Evolutionary conservation across 371 early-diverging fungal genomes (phyloP), one percentile per base, ranked within the genome.

Genomic region (Mortierella sp.): DNA sequence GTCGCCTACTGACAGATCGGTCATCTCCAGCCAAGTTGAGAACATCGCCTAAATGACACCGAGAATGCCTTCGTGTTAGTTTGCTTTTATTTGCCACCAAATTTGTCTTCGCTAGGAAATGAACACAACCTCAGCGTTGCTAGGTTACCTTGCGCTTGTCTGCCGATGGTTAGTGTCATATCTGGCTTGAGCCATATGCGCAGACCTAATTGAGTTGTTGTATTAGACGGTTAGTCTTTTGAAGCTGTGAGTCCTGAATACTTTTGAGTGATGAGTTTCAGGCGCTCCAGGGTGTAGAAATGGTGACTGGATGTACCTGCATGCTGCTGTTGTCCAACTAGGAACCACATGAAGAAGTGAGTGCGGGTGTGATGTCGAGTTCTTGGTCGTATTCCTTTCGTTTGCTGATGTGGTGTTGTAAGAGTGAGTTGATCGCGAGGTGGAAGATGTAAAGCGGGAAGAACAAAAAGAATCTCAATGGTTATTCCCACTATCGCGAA

Each of bases 141-240:
- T 1, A 11, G 40, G 7, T 9, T 37, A 37, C 77, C 65, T 55
- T 64, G 47, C 43, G 53, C 29, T 50, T 70, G 69, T 37, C 77
- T 73, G 55, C 82, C 82, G 7, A 81, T 58, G 0, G 82, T 81
- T 24, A 81, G 22, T 10, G 82, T 74, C 58, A 43, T 55, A 26
- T 74, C 82, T 41, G 82, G 82, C 53, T 74, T 81, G 50, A 81
- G 77, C 82, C 82, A 81, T 5, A 81, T 26, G 13, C 82, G 74
- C 2, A 81, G 45, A 29, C 74, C 82, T 81, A 39, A 11, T 13
- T 11, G 16, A 19, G 16, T 9, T 31, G 61, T 19, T 8, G 19
- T 34, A 14, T 58, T 34, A 29, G 10, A 19, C 31, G n/a, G n/a
- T n/a, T 34, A 34, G 6, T 7, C 16, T 6, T 10, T 58, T 8